Evolutionary conservation across 306 rosid species (phyloP).

Genomic region (Castanea sativa): DNA sequence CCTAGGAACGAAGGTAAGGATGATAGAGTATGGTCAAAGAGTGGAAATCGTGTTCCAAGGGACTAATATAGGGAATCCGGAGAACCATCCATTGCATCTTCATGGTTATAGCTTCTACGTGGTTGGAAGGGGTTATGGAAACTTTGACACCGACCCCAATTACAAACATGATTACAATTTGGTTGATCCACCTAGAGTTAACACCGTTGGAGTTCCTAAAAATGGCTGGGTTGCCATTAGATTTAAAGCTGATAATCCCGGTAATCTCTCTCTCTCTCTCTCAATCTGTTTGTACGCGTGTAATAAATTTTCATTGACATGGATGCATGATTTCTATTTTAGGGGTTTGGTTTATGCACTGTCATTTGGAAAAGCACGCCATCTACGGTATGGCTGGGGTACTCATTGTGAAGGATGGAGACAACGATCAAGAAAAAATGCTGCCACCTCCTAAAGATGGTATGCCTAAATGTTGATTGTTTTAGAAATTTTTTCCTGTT

Average conservation of each 20-base stretch:
- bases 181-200: slow-evolving; percentile 28
- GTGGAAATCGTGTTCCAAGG: slow-evolving; percentile 36
- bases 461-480: slow-evolving; percentile 31
- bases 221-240: slow-evolving; percentile 33
- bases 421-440: not conserved
- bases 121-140: slow-evolving; percentile 35
- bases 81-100: slow-evolving; percentile 43
- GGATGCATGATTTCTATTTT: not conserved
- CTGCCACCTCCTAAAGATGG: slow-evolving; percentile 20
- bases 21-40: slow-evolving; percentile 7
- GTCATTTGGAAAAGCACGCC: slow-evolving; percentile 37
- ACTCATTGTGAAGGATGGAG: slow-evolving; percentile 37
- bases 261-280: not conserved
- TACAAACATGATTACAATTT: slow-evolving; percentile 22
- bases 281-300: too few relatives aligned
- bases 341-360: slow-evolving; percentile 49
- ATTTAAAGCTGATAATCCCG: slow-evolving; percentile 32
- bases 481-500: not conserved
- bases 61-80: slow-evolving; percentile 25
- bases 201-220: slow-evolving; percentile 29
- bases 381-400: slow-evolving; percentile 41
- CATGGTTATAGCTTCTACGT: slow-evolving; percentile 39
- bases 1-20: slow-evolving; percentile 1
- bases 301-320: not conserved
- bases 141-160: not conserved